Evolutionary conservation across 768 basidiomycete genomes (phyloP), one percentile per base, ranked within the genome.

Genomic region (Aureoboletus auriporus): DNA sequence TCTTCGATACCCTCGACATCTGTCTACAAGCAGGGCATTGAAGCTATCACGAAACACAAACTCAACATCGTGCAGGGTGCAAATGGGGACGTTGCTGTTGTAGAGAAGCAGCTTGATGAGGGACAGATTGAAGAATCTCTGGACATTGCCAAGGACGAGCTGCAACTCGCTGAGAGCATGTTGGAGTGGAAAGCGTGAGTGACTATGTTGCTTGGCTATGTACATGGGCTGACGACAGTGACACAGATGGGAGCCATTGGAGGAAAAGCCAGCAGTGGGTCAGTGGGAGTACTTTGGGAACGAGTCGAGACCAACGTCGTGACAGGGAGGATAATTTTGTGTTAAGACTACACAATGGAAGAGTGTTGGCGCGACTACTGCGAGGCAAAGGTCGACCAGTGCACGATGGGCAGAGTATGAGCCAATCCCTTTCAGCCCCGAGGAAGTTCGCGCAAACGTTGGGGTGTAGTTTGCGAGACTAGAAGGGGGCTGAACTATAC

Each of bases 111-210:
- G 65, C 64, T 97, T 35, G 79, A 84, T 42, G 89, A 89, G 64
- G 90, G 92, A 0, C 82, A 90, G 58, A 89, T 96, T 37, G 94
- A 98, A 73, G 78, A 92, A 67, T 79, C 87, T 30, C 60, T 98
- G 58, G 78, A 82, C 56, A 82, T 89, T 67, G 94, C 93, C 10
- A 71, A 82, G 56, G 87, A 88, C 61, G 94, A 98, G 68, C 72
- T 91, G 47, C 73, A 71, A 47, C 74, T 97, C 34, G 89, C 76
- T 5, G 72, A 72, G 29, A 89, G 89, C 70, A 89, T 96, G 86
- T 62, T 85, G n/a, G 86, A 93, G 63, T 98, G 92, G 93, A 95
- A 94, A 72, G 80, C 89, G 94, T 97, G 67, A 67, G 93, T 86
- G 45, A 45, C 27, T 42, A 36, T 53, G 5, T 40, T 28, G 11